Evolutionary conservation across 2,329 filamentous ascomycete species (phyloP), one percentile per base, ranked within the genome.

Genomic region (Colletotrichum lentis): DNA sequence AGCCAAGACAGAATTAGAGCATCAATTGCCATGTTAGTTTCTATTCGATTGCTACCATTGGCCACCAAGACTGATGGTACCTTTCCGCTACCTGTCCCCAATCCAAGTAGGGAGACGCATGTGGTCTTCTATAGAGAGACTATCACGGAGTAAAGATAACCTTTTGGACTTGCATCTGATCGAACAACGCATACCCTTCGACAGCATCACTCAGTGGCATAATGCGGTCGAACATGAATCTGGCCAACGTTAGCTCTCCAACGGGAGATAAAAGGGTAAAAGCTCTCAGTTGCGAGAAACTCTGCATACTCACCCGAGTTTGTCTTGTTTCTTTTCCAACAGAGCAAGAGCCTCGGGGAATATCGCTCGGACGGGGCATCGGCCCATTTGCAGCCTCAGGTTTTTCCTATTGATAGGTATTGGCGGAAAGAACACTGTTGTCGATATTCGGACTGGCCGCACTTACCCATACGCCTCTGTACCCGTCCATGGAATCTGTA

Each of bases 171-270:
- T 90, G 86, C 86, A 90, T 91, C 70, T 89, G 85, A 75, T 93
- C 87, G 74, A 93, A 93, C 31, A 92, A 79, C 10, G 90, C 85
- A 74, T 92, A 93, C 49, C 88, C 91, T 74, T 90, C 85, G 3
- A 87, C 84, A 0, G 90, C 91, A 61, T 90, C 81, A 5, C 83
- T 83, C 47, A 93, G 80, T 2, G 90, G 89, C 88, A 93, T 91
- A 72, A 92, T 85, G 72, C 91, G 88, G 69, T 93, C 89, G 56
- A 90, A 89, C 90, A 93, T 92, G 80, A 93, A 93, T 65, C 90
- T 91, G 46, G 35, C 1, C 44, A 11, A 31, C 10, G 60, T 69
- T 44, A 69, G 56, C 50, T 10, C 11, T 27, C 35, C 5, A 14
- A 53, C 37, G 62, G 12, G 20, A 11, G n/a, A 57, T 41, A 14